Conservation (phyloP, 2,329 filamentous ascomycete species). For the Exophiala alcalophila region DNA sequence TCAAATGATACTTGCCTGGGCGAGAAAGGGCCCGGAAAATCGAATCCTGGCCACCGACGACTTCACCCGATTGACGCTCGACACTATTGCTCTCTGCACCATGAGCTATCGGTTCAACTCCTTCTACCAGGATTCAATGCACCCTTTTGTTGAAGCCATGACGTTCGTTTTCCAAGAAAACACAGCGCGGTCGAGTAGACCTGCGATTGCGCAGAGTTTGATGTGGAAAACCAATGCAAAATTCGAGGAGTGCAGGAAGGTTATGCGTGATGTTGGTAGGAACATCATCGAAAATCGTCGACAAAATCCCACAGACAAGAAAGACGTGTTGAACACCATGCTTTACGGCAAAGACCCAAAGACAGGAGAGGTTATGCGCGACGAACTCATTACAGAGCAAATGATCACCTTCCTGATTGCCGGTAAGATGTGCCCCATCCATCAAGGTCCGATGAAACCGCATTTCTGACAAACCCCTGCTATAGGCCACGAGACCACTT, state of each 20-base stretch:
- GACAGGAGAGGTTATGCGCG: constrained; percentile 63
- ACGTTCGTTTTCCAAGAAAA: constrained; percentile 57
- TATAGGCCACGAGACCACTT: constrained; percentile 65
- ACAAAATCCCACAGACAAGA: constrained; percentile 54
- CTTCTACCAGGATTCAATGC: constrained; percentile 65
- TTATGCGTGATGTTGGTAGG: constrained; percentile 53
- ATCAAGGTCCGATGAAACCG: too few species aligned
- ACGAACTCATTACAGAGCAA: constrained; percentile 64
- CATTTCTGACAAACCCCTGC: too few species aligned
- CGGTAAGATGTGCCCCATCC: constrained; percentile 43
- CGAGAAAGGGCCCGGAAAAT: constrained; percentile 51
- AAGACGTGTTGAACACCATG: constrained; percentile 69
- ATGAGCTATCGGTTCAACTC: constrained; percentile 74
- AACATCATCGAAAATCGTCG: constrained; percentile 62
- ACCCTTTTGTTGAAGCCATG: constrained; percentile 69
- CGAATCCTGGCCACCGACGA: constrained; percentile 62
- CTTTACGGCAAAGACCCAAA: constrained; percentile 64
- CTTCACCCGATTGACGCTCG: constrained; percentile 50
- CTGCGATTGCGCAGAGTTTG: constrained; percentile 47
- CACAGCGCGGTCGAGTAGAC: constrained; percentile 50
- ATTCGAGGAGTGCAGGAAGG: constrained; percentile 5
- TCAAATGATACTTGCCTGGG: constrained; percentile 42
- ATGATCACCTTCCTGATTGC: constrained; percentile 71
- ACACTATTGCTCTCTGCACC: constrained; percentile 44
- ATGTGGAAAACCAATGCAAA: constrained; percentile 34